Evolutionary conservation across 768 basidiomycete species (phyloP).

Genomic region (Tricholoma saponaceum): DNA sequence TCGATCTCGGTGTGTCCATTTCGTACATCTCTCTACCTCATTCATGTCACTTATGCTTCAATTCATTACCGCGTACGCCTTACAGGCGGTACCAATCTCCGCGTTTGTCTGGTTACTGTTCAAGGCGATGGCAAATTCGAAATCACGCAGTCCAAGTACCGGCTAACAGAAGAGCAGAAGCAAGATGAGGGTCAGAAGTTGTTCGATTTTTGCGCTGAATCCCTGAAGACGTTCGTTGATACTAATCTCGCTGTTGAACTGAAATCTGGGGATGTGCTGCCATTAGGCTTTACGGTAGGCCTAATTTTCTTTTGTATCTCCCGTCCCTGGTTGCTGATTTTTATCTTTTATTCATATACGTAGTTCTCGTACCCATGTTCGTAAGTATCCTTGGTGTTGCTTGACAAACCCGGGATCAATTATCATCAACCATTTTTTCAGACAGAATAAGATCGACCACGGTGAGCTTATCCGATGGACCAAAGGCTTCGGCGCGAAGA

Average conservation of each 20-base stretch:
- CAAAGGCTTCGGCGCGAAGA: conserved; percentile 93
- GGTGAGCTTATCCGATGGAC: conserved; percentile 97
- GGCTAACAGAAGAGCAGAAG: conserved; percentile 96
- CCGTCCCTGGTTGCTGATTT: conserved; percentile 3
- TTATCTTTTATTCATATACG: neutral
- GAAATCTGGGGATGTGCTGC: conserved; percentile 54
- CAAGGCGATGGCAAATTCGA: conserved; percentile 95
- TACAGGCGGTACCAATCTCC: conserved; percentile 92
- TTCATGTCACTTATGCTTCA: neutral
- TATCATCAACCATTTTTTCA: conserved; percentile 28
- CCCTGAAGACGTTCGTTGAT: conserved; percentile 82
- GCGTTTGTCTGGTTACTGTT: conserved; percentile 92
- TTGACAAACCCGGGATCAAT: neutral
- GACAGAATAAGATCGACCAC: conserved; percentile 93
- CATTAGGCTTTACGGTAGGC: conserved; percentile 91
- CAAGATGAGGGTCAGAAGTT: conserved; percentile 93
- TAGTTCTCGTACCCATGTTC: conserved; percentile 96
- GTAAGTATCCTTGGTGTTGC: conserved; percentile 42
- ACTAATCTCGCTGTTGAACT: conserved; percentile 56
- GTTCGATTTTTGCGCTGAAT: conserved; percentile 98
- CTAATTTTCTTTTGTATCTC: neutral
- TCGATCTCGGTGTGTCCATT: conserved; percentile 70
- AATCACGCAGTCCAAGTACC: conserved; percentile 96
- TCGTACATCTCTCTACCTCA: neutral
- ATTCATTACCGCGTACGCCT: neutral